Base-by-base conservation (phyloP, 192 early-diverging fungal species). In the Pecoramyces ruminantium region DNA sequence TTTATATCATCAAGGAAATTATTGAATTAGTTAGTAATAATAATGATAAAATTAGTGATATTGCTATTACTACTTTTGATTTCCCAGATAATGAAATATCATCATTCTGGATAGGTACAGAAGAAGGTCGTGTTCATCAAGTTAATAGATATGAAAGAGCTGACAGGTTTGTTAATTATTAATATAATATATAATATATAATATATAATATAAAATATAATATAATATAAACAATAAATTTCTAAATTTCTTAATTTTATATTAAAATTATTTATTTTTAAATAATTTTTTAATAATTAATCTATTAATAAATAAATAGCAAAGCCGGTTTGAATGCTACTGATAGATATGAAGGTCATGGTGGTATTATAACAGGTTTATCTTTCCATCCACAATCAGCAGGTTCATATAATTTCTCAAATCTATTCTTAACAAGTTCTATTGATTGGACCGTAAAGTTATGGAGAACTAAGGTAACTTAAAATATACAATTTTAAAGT, bases 361-460 rank as follows among this genome's bases (percentile, higher is more conserved):
- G 90, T 34, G 96, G 93, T 2, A 91, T 93, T 29, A 88, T 99
- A 27, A 98, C 96, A 58, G 91, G 93, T 78, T 84, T 99, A 79
- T 86, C 93, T 78, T 97, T 98, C 88, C 98, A 99, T 84, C 97
- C 97, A 30, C 89, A 93, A n/a, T 83, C 88, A 29, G 95, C 97
- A 82, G 81, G 38, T 28, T 79, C 30, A 29, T 67, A 67, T 67
- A 67, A 67, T 67, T 96, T 96, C 84, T 89, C 94, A 11, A 96
- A 99, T 84, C 83, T 99, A 77, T 98, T 95, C 82, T 82, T 99
- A 79, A 98, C 96, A 13, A 88, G 90, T 38, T 95, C 94, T 15
- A 93, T 96, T 5, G 98, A 99, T 84, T 99, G 98, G 98, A 96
- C 96, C 2, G 92, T 96, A 82, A 96, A 97, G 80, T 86, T 99